Conservation (phyloP, 306 rosid genomes). For the Castanospermum australe region DNA sequence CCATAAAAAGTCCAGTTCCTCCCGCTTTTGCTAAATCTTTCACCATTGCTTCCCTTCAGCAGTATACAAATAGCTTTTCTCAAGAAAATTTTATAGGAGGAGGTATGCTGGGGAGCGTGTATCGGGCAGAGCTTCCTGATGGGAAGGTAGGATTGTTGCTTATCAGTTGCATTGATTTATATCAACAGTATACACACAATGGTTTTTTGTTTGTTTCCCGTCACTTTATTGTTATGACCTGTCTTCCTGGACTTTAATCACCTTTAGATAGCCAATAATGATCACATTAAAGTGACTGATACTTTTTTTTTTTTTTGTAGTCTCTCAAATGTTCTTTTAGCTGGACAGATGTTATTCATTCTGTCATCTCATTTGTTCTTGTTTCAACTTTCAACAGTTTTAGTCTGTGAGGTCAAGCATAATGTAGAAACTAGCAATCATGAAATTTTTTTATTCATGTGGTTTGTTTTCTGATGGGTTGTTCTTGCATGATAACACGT, state of each 20-base stretch:
- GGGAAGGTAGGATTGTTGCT: conserved; percentile 72
- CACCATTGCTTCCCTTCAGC: conserved; percentile 91
- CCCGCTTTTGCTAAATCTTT: conserved; percentile 64
- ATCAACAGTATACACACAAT: not conserved
- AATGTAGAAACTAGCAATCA: not conserved
- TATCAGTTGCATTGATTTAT: conserved; percentile 22
- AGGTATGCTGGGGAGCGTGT: conserved; percentile 91
- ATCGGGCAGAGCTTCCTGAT: conserved; percentile 85
- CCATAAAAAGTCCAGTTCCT: conserved; percentile 35
- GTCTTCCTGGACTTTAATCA: conserved; percentile 14
- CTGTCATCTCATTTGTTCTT: conserved; percentile 9
- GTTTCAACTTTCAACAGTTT: conserved; percentile 13
- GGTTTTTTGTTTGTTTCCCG: not conserved
- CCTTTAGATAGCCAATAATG: not conserved
- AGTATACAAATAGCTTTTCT: conserved; percentile 92
- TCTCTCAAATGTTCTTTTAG: conserved; percentile 2
- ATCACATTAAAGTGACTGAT: not conserved
- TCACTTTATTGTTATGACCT: not conserved
- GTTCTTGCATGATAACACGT: conserved; percentile 8
- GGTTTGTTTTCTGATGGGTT: not conserved
- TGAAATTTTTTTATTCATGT: not conserved
- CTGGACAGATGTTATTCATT: conserved; percentile 13
- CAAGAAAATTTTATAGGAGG: conserved; percentile 79
- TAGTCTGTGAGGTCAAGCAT: not conserved
- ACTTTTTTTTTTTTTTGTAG: not conserved